phyloP scores from a whole-genome alignment of 768 basidiomycete species.

The Rhodotorula toruloides region DNA sequence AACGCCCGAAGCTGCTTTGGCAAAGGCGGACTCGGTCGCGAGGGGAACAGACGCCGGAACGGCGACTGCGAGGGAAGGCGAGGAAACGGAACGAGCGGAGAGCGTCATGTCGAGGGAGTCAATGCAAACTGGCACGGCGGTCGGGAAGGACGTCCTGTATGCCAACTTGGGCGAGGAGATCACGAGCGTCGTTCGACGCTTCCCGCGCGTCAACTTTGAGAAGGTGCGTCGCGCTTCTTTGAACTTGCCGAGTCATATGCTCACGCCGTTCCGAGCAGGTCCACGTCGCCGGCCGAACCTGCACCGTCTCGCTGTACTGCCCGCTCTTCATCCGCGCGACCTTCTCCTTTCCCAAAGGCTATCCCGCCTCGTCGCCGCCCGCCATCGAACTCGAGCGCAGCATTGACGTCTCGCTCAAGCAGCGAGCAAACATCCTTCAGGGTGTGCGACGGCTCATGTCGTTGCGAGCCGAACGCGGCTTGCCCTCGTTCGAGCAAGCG shows the following conservation, averaged over 20 bases:
- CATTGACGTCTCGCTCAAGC: constrained; percentile 69
- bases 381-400: constrained; percentile 76
- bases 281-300: constrained; percentile 56
- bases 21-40: constrained; percentile 32
- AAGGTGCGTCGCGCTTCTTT: constrained; percentile 54
- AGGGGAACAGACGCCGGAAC: constrained; percentile 33
- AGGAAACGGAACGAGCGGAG: constrained; percentile 31
- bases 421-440: constrained; percentile 70
- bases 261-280: constrained; percentile 41
- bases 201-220: constrained; percentile 76
- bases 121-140: constrained; percentile 29
- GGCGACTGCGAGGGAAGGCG: constrained; percentile 32
- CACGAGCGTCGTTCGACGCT: constrained; percentile 58
- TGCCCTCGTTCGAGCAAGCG: constrained; percentile 76
- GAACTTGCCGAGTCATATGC: neutral
- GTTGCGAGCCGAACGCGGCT: constrained; percentile 46
- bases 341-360: constrained; percentile 79
- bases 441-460: constrained; percentile 68
- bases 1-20: constrained; percentile 21
- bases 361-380: constrained; percentile 65
- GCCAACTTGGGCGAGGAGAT: constrained; percentile 39
- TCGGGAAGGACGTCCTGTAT: constrained; percentile 37
- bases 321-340: constrained; percentile 68
- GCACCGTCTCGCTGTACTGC: constrained; percentile 78
- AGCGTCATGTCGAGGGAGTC: constrained; percentile 16